Evolutionary conservation across 129 eudicot species (phyloP).

Genomic region (Kitagawia praeruptora): DNA sequence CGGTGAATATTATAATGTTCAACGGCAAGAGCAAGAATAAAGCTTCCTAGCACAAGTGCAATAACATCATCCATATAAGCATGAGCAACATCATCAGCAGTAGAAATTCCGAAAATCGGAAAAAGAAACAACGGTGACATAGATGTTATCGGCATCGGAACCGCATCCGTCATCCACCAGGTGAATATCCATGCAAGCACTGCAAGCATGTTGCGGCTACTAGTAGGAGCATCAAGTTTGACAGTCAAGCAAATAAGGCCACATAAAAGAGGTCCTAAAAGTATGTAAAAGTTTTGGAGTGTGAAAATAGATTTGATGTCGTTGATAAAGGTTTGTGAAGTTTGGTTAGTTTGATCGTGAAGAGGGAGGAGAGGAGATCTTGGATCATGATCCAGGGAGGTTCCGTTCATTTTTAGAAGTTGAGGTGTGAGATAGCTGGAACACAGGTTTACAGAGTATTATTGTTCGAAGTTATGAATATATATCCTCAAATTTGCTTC

Average conservation of each 20-base stretch:
- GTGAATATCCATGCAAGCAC: constrained; percentile 75
- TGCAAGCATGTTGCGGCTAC: constrained; percentile 59
- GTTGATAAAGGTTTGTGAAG: neutral
- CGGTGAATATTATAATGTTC: constrained; percentile 85
- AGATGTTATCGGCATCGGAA: constrained; percentile 92
- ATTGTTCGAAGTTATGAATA: neutral
- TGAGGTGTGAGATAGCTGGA: neutral
- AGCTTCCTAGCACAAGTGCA: constrained; percentile 79
- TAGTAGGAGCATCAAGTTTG: constrained; percentile 30
- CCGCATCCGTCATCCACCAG: constrained; percentile 97
- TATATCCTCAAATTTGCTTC: neutral
- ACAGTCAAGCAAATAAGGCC: constrained; percentile 34
- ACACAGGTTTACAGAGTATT: neutral
- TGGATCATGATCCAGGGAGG: neutral
- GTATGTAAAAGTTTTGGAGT: constrained; percentile 34
- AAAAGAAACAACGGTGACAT: constrained; percentile 87
- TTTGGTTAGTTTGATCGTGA: neutral
- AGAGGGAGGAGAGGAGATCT: neutral
- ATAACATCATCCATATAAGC: constrained; percentile 89
- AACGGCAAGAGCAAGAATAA: constrained; percentile 88
- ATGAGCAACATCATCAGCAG: constrained; percentile 72
- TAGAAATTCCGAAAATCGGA: constrained; percentile 66
- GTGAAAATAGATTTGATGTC: constrained; percentile 30
- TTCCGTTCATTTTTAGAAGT: neutral
- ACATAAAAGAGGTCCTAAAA: constrained; percentile 70